phyloP scores from a whole-genome alignment of 345 rosid species.

The Hibiscus syriacus region DNA sequence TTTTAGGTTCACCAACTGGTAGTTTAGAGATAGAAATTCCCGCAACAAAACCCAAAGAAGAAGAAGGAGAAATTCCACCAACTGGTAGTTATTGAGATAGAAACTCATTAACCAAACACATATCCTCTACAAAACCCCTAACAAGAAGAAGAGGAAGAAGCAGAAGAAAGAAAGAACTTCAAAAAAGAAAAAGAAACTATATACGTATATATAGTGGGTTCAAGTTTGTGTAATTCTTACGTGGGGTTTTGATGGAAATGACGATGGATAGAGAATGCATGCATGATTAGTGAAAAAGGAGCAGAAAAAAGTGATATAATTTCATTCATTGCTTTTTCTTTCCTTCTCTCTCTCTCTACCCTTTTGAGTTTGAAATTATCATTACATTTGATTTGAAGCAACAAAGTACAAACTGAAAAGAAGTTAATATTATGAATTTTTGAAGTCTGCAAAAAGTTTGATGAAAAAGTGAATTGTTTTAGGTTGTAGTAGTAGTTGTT shows the following conservation, averaged over 20 bases:
- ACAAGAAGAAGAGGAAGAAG: conserved; percentile 1
- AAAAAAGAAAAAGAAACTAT: conserved; percentile 1
- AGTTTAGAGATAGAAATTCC: conserved; percentile 59
- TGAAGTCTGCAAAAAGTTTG: conserved; percentile 6
- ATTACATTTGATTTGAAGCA: not conserved
- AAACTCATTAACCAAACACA: conserved; percentile 58
- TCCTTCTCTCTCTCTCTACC: no score
- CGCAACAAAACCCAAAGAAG: no score
- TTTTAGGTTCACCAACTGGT: conserved; percentile 99
- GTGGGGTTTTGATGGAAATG: conserved; percentile 40
- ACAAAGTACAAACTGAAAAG: not conserved
- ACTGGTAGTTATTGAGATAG: conserved; percentile 87
- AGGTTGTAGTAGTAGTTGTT: conserved; percentile 20
- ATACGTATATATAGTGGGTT: no score
- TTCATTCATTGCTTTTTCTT: conserved; percentile 19
- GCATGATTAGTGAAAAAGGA: conserved; percentile 32
- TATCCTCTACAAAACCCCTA: conserved; percentile 28
- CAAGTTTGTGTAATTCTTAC: conserved; percentile 24
- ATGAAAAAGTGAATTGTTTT: conserved; percentile 22
- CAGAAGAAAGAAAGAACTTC: not conserved
- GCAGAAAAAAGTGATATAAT: conserved; percentile 24
- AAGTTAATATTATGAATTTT: not conserved
- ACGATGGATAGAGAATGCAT: conserved; percentile 28
- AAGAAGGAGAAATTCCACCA: no score
- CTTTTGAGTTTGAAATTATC: conserved; percentile 15